Percentiles rank a stretch among this genome's conserved stretches.
These are phyloP conservation scores for Melaleuca alternifolia DNA, from an alignment of 345 rosid species.

Conservation along the genomic window DNA sequence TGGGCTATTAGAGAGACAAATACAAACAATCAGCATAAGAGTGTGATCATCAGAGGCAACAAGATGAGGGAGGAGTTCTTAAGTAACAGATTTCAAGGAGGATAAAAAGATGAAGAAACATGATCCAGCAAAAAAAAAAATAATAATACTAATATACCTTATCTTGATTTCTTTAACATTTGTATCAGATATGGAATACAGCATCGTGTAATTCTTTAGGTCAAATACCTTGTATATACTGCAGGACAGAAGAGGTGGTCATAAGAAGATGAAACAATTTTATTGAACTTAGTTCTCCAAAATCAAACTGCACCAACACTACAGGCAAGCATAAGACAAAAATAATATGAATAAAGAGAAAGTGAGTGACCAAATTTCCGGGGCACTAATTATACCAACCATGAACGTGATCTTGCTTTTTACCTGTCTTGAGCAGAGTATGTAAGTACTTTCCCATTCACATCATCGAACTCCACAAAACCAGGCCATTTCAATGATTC, in stretches of 20 bases:
- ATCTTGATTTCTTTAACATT: conserved; percentile 48
- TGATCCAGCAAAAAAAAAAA: background rate
- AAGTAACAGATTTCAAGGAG: background rate
- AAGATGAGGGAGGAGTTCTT: background rate
- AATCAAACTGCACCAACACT: too few relatives aligned
- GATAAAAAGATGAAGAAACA: background rate
- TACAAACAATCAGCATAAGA: background rate
- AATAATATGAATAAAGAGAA: background rate
- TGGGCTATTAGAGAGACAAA: conserved; percentile 25
- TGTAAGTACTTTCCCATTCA: conserved; percentile 74
- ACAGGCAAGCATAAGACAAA: background rate
- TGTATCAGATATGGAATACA: conserved; percentile 43
- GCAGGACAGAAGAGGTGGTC: conserved; percentile 1
- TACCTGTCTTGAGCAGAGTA: conserved; percentile 81
- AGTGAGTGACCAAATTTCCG: background rate
- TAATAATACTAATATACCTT: conserved; percentile 12
- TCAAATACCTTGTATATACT: conserved; percentile 57
- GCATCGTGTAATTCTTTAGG: conserved; percentile 42
- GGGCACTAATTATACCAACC: background rate
- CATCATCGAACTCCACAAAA: conserved; percentile 89
- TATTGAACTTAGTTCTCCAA: background rate
- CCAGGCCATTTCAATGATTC: conserved; percentile 92
- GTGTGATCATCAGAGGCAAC: background rate
- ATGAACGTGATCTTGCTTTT: background rate
- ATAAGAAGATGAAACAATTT: background rate